Evolutionary conservation across 1,284 basidiomycete genomes (phyloP), one percentile per base, ranked within the genome.

Genomic region (Cryptococcus sp.): DNA sequence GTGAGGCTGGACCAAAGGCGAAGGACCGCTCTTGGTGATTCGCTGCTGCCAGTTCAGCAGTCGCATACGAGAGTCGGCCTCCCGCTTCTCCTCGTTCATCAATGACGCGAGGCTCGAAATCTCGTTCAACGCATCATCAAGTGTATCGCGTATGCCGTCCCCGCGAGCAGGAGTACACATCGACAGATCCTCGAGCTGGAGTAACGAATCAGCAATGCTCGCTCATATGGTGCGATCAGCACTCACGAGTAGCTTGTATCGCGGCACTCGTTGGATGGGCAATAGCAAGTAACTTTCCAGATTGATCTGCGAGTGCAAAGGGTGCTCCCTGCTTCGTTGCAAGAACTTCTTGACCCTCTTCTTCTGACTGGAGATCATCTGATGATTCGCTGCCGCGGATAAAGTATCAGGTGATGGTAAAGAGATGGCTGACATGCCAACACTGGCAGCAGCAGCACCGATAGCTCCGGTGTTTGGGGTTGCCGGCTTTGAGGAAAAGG

Each of bases 41-140:
- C 91, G 84, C 52, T 87, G 78, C 81, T 99, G 95, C 96, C 96
- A 80, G 70, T 89, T 86, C 22, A 94, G 89, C 31, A 97, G 84
- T 69, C 91, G 90, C 40, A 88, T 84, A 38, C 94, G 84, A 5
- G 90, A 92, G 79, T 97, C 93, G 3, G 91, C 85, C 69, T 96
- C 93, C 17, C 93, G 87, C 78, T 96, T 96, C 65, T 92, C 91
- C 80, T 97, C 93, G 77, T 97, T 97, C 91, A 97, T 95, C 71
- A 90, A 89, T 54, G 87, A 91, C 7, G 93, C 93, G 50, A 97
- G 80, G 8, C 85, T 85, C 4, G 91, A 85, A 67, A 97, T 95
- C 77, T 94, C 90, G 23, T 85, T 81, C 54, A 95, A 79, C 1
- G 93, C 93, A 60, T 86, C 86, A 66, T 91, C 89, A 50, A 97